Percentiles rank a stretch among this genome's conserved stretches.
Evolutionary conservation across 495 filamentous ascomycete species (phyloP).

Genomic region (Aspergillus affinis): DNA sequence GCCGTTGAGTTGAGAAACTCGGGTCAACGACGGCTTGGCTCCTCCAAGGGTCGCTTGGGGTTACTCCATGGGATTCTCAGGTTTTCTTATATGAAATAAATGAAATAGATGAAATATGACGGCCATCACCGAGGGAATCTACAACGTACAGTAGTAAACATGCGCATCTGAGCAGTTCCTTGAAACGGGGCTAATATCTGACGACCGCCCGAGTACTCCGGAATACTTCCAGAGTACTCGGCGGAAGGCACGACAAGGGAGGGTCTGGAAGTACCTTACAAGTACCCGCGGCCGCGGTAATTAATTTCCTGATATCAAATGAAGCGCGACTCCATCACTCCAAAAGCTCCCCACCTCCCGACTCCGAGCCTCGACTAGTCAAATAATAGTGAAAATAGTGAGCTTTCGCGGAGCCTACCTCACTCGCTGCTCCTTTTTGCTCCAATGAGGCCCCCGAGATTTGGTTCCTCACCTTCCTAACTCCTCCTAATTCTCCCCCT

Average conservation of each 20-base stretch:
- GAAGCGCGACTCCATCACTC: conserved; percentile 2
- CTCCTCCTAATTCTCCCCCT: conserved; percentile 11
- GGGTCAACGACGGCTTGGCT: too few relatives aligned
- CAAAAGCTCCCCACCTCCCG: conserved; percentile 26
- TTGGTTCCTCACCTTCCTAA: conserved; percentile 14
- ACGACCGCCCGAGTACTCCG: not conserved
- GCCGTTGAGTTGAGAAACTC: not conserved
- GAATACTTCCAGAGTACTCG: not conserved
- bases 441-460: conserved; percentile 14
- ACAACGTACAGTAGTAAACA: too few relatives aligned
- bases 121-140: too few relatives aligned
- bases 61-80: not conserved
- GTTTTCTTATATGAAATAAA: too few relatives aligned
- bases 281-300: not conserved
- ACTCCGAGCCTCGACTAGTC: conserved; percentile 25
- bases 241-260: not conserved
- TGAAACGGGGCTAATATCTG: not conserved
- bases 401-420: not conserved
- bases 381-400: conserved; percentile 5
- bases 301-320: not conserved
- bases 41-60: not conserved
- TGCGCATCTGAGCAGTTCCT: not conserved
- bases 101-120: too few relatives aligned
- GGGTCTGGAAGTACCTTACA: not conserved
- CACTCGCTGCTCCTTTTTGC: conserved; percentile 12